Conservation (phyloP, 1,284 basidiomycete genomes). For the Marasmius fiardii region DNA sequence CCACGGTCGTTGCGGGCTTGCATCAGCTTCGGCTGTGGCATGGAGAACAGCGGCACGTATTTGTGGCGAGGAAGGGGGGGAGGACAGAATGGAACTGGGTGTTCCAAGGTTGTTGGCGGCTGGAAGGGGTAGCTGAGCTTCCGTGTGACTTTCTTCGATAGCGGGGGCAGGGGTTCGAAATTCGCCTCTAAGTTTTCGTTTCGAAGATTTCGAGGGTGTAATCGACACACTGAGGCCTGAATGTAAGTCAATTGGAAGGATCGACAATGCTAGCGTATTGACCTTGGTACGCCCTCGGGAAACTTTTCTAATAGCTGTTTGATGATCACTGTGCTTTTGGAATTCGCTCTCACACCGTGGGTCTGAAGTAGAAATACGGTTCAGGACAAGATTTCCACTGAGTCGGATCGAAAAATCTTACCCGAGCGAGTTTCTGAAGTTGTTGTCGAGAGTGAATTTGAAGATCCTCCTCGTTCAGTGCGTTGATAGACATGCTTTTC, state of each 20-base stretch:
- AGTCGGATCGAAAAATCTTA: neutral
- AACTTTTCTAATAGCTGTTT: constrained; percentile 21
- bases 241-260: neutral
- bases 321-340: constrained; percentile 24
- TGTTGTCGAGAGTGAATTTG: neutral
- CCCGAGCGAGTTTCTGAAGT: constrained; percentile 1
- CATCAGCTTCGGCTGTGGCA: too few relatives aligned
- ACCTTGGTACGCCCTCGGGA: constrained; percentile 21
- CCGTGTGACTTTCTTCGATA: too few relatives aligned
- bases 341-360: constrained; percentile 25
- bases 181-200: too few relatives aligned
- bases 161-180: too few relatives aligned
- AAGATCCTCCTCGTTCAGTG: neutral
- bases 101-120: too few relatives aligned
- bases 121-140: too few relatives aligned
- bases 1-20: neutral
- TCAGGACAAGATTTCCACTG: constrained; percentile 12
- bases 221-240: neutral
- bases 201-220: too few relatives aligned
- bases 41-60: too few relatives aligned
- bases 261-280: neutral
- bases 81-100: too few relatives aligned
- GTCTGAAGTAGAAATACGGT: constrained; percentile 6
- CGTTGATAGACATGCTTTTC: neutral
- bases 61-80: too few relatives aligned